Percentiles rank a stretch among this genome's conserved stretches.
Conservation (phyloP, 257 asterid genomes). For the Scutellaria minor region DNA sequence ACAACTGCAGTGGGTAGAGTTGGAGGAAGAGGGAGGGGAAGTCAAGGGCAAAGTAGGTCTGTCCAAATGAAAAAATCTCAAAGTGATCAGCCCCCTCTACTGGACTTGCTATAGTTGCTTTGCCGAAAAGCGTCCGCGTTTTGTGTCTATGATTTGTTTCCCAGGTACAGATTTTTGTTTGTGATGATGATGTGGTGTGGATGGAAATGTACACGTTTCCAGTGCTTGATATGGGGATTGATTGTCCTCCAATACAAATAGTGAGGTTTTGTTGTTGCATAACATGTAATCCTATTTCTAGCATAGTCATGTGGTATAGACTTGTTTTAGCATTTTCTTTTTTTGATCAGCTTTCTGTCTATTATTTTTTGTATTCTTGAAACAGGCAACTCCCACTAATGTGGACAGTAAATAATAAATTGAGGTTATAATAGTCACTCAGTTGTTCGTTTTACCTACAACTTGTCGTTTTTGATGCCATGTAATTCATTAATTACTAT, state of each 20-base stretch:
- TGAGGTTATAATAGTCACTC: not conserved
- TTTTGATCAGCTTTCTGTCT: not conserved
- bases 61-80: slow-evolving; percentile 46
- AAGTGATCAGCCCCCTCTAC: slow-evolving; percentile 67
- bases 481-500: no score
- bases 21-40: slow-evolving; percentile 90
- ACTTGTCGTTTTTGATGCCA: no score
- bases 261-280: slow-evolving; percentile 39
- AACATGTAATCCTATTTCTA: slow-evolving; percentile 43
- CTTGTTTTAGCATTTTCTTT: slow-evolving; percentile 21
- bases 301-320: slow-evolving; percentile 44
- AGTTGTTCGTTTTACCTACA: no score
- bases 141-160: slow-evolving; percentile 22
- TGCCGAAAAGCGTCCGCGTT: slow-evolving; percentile 17
- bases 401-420: slow-evolving; percentile 38
- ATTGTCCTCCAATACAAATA: slow-evolving; percentile 29
- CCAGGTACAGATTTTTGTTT: slow-evolving; percentile 35
- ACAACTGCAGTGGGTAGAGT: slow-evolving; percentile 77
- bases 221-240: slow-evolving; percentile 31
- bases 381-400: slow-evolving; percentile 31
- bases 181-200: slow-evolving; percentile 28
- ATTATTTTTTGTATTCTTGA: slow-evolving; percentile 41
- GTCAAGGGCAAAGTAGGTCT: slow-evolving; percentile 55
- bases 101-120: slow-evolving; percentile 71
- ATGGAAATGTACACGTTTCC: slow-evolving; percentile 29